A percentile compares a stretch with the other conserved stretches of the same genome.
Conservation (phyloP, 1,284 basidiomycete species). For the Xerocomus amazonicus region DNA sequence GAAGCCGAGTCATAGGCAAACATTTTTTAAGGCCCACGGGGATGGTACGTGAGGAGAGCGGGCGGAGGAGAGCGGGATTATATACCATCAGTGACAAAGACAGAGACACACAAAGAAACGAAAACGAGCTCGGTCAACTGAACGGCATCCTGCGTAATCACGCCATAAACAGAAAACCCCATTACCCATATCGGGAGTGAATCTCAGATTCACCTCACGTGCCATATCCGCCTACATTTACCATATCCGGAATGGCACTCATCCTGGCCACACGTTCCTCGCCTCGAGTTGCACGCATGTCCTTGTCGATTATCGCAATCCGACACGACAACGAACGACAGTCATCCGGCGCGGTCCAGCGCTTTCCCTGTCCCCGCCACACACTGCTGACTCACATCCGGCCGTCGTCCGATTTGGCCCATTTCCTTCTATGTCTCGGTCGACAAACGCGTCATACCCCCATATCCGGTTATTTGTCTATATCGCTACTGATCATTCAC, state of each 20-base stretch:
- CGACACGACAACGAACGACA: constrained; percentile 7
- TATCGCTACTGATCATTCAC: constrained; percentile 12
- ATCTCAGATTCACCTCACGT: constrained; percentile 34
- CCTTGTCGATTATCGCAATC: constrained; percentile 32
- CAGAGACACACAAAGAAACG: constrained; percentile 26
- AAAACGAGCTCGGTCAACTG: constrained; percentile 21
- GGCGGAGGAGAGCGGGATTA: constrained; percentile 29
- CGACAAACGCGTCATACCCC: constrained; percentile 4
- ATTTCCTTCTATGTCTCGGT: neutral
- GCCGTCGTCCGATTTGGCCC: no score
- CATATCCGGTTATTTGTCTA: neutral
- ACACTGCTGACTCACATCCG: no score
- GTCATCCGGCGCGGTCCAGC: neutral
- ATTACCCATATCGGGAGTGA: constrained; percentile 13
- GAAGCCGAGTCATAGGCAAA: constrained; percentile 20
- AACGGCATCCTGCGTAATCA: constrained; percentile 31
- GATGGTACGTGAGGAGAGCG: constrained; percentile 2
- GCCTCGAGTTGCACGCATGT: constrained; percentile 31
- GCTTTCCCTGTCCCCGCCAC: no score
- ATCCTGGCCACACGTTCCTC: constrained; percentile 26
- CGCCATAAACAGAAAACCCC: constrained; percentile 25
- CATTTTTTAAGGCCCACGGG: constrained; percentile 4
- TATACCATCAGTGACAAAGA: constrained; percentile 32
- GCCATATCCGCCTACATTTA: constrained; percentile 7
- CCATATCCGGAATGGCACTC: constrained; percentile 16